These are phyloP conservation scores for Bacterosira constricta DNA, from an alignment of 108 stramenopile species.

Conservation along the genomic window DNA sequence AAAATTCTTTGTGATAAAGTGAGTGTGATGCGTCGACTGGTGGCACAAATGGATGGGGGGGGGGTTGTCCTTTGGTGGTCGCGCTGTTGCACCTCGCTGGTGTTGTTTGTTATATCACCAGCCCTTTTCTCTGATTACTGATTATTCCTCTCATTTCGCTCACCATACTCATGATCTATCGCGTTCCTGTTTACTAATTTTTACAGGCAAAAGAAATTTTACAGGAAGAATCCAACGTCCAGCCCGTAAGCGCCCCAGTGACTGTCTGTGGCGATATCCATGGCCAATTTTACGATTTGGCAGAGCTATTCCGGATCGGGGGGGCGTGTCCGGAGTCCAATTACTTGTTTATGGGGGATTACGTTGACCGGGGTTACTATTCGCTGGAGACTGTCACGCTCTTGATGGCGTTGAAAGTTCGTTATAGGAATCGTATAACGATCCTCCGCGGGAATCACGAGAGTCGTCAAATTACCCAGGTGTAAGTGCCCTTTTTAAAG, in stretches of 20 bases:
- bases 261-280: conserved; percentile 93
- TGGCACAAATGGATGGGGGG: not conserved
- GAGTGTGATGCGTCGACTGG: conserved; percentile 20
- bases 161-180: no score
- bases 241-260: conserved; percentile 76
- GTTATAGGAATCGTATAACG: conserved; percentile 85
- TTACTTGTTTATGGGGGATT: conserved; percentile 93
- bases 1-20: conserved; percentile 86
- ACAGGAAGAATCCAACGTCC: conserved; percentile 86
- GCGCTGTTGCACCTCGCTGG: not conserved
- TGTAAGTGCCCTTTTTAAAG: conserved; percentile 49
- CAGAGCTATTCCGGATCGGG: conserved; percentile 78
- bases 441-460: conserved; percentile 96
- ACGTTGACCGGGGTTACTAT: conserved; percentile 95
- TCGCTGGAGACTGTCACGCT: conserved; percentile 87
- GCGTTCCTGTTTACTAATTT: no score
- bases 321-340: conserved; percentile 81
- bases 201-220: conserved; percentile 66
- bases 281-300: conserved; percentile 93
- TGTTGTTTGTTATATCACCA: not conserved
- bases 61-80: not conserved
- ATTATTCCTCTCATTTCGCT: not conserved
- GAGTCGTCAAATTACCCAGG: conserved; percentile 97
- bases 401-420: conserved; percentile 85
- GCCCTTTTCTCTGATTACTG: not conserved